Evolutionary conservation across 108 stramenopile species (phyloP).

Genomic region (Poteriospumella lacustris): DNA sequence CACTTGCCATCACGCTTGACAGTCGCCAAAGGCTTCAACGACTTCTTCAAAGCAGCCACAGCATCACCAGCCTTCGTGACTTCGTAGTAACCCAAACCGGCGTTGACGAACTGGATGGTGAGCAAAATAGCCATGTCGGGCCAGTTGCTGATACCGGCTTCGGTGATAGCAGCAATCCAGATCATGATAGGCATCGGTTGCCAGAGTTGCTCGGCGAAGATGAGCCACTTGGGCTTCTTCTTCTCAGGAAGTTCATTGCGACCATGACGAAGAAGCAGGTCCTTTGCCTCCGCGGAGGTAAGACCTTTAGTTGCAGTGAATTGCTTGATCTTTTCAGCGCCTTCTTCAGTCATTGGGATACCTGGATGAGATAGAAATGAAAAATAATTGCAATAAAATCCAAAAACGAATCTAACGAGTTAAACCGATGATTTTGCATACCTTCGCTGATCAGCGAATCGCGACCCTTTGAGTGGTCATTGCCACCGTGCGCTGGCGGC

Average conservation of each 20-base stretch:
- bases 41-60: constrained; percentile 63
- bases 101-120: constrained; percentile 53
- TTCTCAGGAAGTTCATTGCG: constrained; percentile 61
- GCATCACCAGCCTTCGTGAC: constrained; percentile 65
- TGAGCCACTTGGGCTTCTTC: constrained; percentile 46
- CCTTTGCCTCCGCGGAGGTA: constrained; percentile 40
- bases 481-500: neutral
- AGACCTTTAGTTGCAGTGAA: constrained; percentile 47
- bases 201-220: constrained; percentile 59
- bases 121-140: constrained; percentile 17
- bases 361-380: neutral
- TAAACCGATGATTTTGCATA: neutral
- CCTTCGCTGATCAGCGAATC: neutral
- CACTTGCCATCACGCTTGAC: constrained; percentile 59
- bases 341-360: constrained; percentile 22
- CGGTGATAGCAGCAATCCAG: constrained; percentile 60
- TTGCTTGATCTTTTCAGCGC: neutral
- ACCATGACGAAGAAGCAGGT: constrained; percentile 46
- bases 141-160: constrained; percentile 12
- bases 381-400: neutral
- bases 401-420: too few relatives aligned
- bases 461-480: neutral
- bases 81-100: constrained; percentile 58
- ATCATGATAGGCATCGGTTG: constrained; percentile 76
- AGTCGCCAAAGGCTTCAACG: constrained; percentile 60